Evolutionary conservation across 2,329 filamentous ascomycete species (phyloP), one percentile per base, ranked within the genome.

Genomic region (Anthostomella pinea): DNA sequence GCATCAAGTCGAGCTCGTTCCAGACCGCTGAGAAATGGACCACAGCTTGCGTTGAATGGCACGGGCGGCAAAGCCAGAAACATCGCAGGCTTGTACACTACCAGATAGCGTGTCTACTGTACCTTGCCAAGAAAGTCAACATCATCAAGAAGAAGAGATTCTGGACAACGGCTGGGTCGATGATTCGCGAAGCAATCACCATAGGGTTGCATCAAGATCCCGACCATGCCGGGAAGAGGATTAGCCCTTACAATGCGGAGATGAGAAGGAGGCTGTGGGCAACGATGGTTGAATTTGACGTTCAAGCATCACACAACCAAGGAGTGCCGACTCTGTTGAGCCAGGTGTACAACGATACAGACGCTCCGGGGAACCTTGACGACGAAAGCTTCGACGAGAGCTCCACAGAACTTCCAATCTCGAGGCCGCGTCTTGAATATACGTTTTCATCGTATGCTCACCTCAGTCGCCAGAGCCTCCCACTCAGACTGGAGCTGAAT

Each of bases 141-240:
- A 75, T 72, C 2, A 71, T 81, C 46, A 79, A 80, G 64, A 81
- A 81, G 68, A 81, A 81, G 67, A 67, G 75, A 9, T 80, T 77
- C 57, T 81, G 77, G 77, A 77, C 73, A 11, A 67, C 69, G 24
- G 67, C 77, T 1, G 75, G 77, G 1, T 65, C 70, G 5, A 63
- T 81, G 38, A 69, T 79, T 10, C 74, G 76, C 30, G 73, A 80
- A 33, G 75, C 72, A 36, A 72, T 81, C 39, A 70, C 72, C 2
- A 70, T 80, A 19, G 77, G 76, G 11, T 63, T 81, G 30, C 77
- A 81, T 48, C 72, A 73, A 13, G 77, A 81, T 51, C 75, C 76
- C 3, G 72, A 72, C 48, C 67, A 72, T 39, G 73, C 78, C 62
- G 65, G 63, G 13, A 67, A 69, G 36, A 72, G 72, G 45, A 73